Conservation (phyloP, 208 protist genomes). For the Crithidia expoeki region DNA sequence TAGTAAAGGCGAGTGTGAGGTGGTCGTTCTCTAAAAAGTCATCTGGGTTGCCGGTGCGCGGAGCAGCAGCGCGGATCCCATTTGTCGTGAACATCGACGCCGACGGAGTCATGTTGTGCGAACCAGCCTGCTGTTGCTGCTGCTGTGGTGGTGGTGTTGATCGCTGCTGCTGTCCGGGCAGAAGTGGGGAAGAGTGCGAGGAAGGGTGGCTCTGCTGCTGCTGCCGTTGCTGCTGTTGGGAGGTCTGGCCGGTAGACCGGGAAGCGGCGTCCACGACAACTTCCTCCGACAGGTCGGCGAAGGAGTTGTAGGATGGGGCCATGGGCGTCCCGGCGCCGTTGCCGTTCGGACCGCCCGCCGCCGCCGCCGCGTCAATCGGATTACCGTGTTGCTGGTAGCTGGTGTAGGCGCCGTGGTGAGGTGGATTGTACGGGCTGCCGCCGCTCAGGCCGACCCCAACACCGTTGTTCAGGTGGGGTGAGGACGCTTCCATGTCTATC, state of each 20-base stretch:
- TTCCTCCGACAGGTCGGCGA: constrained; percentile 38
- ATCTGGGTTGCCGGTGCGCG: constrained; percentile 25
- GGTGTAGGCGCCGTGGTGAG: constrained; percentile 23
- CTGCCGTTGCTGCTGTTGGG: constrained; percentile 14
- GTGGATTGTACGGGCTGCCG: constrained; percentile 18
- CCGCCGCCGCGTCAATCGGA: constrained; percentile 8
- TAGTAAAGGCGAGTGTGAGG: constrained; percentile 38
- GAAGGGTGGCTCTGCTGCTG: constrained; percentile 10
- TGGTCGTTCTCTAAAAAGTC: constrained; percentile 40
- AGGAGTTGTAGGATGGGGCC: constrained; percentile 36
- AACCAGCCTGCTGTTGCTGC: constrained; percentile 4
- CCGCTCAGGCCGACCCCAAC: not conserved
- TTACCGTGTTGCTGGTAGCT: constrained; percentile 11
- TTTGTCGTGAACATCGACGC: constrained; percentile 28
- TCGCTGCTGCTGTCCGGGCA: constrained; percentile 2
- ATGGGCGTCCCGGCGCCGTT: constrained; percentile 15
- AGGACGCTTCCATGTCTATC: constrained; percentile 19
- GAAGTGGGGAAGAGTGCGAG: constrained; percentile 7
- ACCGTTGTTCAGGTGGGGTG: constrained; percentile 20
- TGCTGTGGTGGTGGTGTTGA: constrained; percentile 1
- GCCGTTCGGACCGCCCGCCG: not conserved
- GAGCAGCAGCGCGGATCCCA: constrained; percentile 22
- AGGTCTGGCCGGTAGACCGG: constrained; percentile 11
- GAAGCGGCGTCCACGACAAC: constrained; percentile 19
- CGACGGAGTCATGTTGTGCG: constrained; percentile 7